phyloP scores from a whole-genome alignment of 441 rosid genomes.

The Isatis lusitanica region DNA sequence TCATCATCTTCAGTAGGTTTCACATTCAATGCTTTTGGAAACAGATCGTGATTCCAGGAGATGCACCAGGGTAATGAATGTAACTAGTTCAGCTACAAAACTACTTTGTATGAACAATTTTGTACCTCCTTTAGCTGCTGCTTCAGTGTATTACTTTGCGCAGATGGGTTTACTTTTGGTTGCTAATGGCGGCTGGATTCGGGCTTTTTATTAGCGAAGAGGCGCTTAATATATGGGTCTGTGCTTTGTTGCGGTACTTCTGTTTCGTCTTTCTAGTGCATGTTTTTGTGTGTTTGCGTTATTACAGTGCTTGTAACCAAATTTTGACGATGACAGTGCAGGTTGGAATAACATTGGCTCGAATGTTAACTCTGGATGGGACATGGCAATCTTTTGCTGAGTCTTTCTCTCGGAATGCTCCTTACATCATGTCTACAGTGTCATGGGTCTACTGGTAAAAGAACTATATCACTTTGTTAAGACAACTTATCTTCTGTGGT shows the following conservation, averaged over 20 bases:
- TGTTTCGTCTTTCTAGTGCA: conserved; percentile 43
- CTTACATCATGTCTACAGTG: conserved; percentile 63
- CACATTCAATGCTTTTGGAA: conserved; percentile 71
- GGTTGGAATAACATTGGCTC: conserved; percentile 79
- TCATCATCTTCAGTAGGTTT: conserved; percentile 63
- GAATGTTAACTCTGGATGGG: conserved; percentile 76
- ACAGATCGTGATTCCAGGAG: conserved; percentile 61
- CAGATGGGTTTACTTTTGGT: conserved; percentile 94
- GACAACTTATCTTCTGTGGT: background rate
- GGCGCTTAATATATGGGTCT: conserved; percentile 91
- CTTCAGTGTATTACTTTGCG: conserved; percentile 12
- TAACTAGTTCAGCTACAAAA: conserved; percentile 9
- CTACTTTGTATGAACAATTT: background rate
- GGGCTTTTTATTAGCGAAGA: conserved; percentile 91
- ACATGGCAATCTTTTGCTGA: conserved; percentile 71
- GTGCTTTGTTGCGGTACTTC: conserved; percentile 67
- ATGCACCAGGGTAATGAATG: conserved; percentile 64
- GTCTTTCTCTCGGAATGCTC: conserved; percentile 65
- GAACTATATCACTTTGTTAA: conserved; percentile 9
- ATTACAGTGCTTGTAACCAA: too few relatives aligned
- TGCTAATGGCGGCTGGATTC: conserved; percentile 91
- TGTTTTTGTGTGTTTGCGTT: background rate
- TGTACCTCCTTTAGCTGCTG: background rate
- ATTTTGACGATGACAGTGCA: conserved; percentile 20
- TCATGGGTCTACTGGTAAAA: conserved; percentile 78